Evolutionary conservation across 75 land plant genomes (phyloP).

Genomic region (Cupressus sempervirens): DNA sequence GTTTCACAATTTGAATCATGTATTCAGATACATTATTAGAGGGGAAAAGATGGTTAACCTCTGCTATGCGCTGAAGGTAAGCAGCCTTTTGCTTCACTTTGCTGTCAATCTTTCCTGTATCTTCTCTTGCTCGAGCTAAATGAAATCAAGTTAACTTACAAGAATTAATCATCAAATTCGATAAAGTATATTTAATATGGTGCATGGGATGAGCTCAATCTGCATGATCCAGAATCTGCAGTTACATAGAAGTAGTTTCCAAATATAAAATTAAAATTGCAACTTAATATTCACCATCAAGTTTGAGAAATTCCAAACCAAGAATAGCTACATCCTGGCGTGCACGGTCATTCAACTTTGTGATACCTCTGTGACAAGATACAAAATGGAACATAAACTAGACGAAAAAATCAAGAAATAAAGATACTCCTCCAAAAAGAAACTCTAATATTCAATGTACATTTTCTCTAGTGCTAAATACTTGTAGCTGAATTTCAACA

Average conservation of each 20-base stretch:
- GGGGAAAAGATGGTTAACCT: constrained; percentile 32
- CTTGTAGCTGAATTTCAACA: background rate
- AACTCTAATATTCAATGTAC: background rate
- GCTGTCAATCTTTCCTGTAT: constrained; percentile 81
- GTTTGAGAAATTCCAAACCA: constrained; percentile 74
- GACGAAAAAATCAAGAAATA: background rate
- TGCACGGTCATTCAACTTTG: constrained; percentile 86
- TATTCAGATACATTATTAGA: background rate
- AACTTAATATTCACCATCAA: constrained; percentile 66
- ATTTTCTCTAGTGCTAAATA: constrained; percentile 7
- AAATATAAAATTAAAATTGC: background rate
- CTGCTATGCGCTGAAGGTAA: constrained; percentile 61
- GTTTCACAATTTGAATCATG: background rate
- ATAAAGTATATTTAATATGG: background rate
- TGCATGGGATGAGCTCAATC: background rate
- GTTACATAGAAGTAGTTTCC: constrained; percentile 5
- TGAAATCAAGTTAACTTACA: background rate
- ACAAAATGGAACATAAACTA: background rate
- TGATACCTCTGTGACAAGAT: constrained; percentile 55
- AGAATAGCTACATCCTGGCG: constrained; percentile 91
- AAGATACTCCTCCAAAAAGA: background rate
- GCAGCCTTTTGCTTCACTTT: constrained; percentile 73
- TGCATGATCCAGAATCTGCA: background rate
- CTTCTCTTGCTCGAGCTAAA: constrained; percentile 94
- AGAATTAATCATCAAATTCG: background rate